Evolutionary conservation across 805 yeast genomes (phyloP).

Genomic region (Zygosaccharomyces bisporus): DNA sequence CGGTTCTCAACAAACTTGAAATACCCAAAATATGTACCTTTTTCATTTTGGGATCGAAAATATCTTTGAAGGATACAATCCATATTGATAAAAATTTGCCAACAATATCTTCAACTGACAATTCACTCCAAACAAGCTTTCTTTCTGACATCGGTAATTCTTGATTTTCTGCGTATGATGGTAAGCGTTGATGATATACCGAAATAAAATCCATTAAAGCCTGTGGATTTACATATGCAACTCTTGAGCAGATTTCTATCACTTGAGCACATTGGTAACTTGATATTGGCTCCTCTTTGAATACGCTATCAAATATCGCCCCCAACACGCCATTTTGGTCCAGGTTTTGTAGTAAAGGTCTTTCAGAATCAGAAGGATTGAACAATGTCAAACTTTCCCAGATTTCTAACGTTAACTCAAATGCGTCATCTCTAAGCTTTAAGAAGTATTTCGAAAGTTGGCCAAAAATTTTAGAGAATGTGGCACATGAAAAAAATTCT

Average conservation of each 20-base stretch:
- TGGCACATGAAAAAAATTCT: conserved; percentile 32
- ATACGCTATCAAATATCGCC: conserved; percentile 30
- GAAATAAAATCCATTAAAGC: conserved; percentile 33
- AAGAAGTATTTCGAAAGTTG: conserved; percentile 52
- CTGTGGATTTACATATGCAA: conserved; percentile 36
- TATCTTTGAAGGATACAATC: conserved; percentile 48
- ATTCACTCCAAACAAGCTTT: conserved; percentile 26
- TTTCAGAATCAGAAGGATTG: conserved; percentile 26
- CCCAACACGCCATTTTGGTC: conserved; percentile 27
- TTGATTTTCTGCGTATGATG: conserved; percentile 21
- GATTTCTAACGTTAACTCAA: conserved; percentile 44
- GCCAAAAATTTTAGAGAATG: conserved; percentile 38
- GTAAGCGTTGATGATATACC: conserved; percentile 25
- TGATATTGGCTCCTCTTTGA: conserved; percentile 32
- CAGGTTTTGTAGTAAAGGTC: conserved; percentile 24
- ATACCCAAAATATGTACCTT: conserved; percentile 66
- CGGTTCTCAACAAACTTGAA: conserved; percentile 46
- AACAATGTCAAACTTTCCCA: conserved; percentile 33
- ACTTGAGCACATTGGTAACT: conserved; percentile 36
- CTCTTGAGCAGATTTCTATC: conserved; percentile 37
- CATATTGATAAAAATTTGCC: conserved; percentile 36
- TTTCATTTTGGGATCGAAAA: conserved; percentile 71
- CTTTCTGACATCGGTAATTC: conserved; percentile 24
- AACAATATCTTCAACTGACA: conserved; percentile 27
- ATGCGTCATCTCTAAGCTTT: conserved; percentile 67